These are phyloP conservation scores for Auriscalpium vulgare DNA, from an alignment of 768 basidiomycete species.

Conservation along the genomic window DNA sequence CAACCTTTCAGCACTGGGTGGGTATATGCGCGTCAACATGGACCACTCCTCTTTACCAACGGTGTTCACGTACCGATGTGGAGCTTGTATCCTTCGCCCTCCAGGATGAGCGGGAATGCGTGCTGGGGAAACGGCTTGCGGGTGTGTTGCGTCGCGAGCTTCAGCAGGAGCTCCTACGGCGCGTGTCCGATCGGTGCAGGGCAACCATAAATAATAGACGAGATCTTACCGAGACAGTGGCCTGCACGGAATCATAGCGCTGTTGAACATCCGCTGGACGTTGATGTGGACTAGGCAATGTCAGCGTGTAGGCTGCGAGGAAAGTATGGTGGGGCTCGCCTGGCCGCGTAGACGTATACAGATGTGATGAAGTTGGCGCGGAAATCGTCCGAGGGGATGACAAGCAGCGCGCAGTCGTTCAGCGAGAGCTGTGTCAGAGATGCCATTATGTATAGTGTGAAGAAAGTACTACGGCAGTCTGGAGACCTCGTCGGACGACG, in stretches of 20 bases:
- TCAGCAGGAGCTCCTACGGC: neutral
- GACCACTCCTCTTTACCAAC: neutral
- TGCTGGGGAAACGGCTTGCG: neutral
- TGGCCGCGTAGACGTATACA: neutral
- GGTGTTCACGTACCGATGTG: neutral
- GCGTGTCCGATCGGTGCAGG: neutral
- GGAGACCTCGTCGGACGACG: too few relatives aligned
- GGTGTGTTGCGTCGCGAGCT: neutral
- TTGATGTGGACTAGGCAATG: neutral
- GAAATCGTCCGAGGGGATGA: neutral
- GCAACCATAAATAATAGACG: neutral
- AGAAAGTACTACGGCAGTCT: too few relatives aligned
- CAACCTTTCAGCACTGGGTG: neutral
- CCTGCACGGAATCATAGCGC: neutral
- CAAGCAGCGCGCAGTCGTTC: neutral
- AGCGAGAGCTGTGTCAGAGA: neutral
- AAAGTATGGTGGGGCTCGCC: neutral
- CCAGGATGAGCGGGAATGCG: neutral
- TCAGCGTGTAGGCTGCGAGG: neutral
- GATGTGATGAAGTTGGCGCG: neutral
- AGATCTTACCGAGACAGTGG: neutral
- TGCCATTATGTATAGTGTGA: neutral
- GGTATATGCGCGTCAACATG: neutral
- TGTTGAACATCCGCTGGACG: neutral
- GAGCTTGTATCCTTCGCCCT: neutral